Conservation (phyloP, 176 grass and related monocot genomes). For the Musa itinerans region DNA sequence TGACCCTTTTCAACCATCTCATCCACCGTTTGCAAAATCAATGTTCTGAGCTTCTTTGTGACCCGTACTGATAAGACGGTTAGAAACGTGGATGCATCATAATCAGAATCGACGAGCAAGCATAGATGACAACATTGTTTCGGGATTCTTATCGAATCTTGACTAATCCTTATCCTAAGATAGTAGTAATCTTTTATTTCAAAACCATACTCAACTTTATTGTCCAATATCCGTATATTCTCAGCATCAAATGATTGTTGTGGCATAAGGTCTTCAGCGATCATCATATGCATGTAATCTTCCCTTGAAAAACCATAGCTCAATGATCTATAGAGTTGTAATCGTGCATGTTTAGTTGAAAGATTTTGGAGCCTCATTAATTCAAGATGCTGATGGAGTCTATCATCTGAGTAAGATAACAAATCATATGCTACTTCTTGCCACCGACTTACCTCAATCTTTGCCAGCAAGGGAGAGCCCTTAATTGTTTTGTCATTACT, state of each 20-base stretch:
- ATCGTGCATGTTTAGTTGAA: neutral
- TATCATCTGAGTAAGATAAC: too few species aligned
- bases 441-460: neutral
- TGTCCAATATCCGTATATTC: too few species aligned
- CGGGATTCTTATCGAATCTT: neutral
- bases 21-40: neutral
- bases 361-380: neutral
- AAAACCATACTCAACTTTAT: too few species aligned
- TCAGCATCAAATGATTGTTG: neutral
- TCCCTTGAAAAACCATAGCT: too few species aligned
- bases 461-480: neutral
- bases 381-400: too few species aligned
- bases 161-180: neutral
- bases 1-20: neutral
- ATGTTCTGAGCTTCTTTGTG: neutral
- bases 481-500: too few species aligned
- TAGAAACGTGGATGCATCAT: neutral
- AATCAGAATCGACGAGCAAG: neutral
- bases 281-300: neutral
- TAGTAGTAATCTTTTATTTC: too few species aligned
- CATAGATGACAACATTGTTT: neutral
- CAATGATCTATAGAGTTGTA: neutral
- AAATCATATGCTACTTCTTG: neutral
- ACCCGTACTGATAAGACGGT: neutral
- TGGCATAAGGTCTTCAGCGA: neutral